These are phyloP conservation scores for Euryodendron excelsum DNA, from an alignment of 148 eudicot species.

Conservation along the genomic window DNA sequence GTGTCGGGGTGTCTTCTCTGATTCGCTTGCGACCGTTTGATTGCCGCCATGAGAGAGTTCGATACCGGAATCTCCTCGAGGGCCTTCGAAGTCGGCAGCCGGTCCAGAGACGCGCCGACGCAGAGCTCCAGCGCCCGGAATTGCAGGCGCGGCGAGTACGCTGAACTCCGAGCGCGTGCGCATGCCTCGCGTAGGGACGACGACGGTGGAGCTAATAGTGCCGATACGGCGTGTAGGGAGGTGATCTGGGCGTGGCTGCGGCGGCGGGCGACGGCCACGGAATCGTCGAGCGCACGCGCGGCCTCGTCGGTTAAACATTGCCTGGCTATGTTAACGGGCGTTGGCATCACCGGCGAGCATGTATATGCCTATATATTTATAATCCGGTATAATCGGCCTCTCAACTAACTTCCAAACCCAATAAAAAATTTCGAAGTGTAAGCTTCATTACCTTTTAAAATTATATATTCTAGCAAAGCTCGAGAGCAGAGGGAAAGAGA, in stretches of 20 bases:
- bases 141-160: slow-evolving; percentile 65
- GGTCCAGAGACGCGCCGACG: slow-evolving; percentile 69
- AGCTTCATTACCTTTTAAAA: slow-evolving; percentile 18
- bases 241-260: slow-evolving; percentile 80
- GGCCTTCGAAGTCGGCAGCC: slow-evolving; percentile 43
- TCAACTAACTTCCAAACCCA: not conserved
- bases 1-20: slow-evolving; percentile 85
- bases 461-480: too few species aligned
- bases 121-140: slow-evolving; percentile 77
- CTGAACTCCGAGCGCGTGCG: slow-evolving; percentile 46
- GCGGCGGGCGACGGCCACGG: slow-evolving; percentile 75
- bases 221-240: slow-evolving; percentile 76
- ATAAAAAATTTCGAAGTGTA: slow-evolving; percentile 11
- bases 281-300: slow-evolving; percentile 67
- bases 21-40: slow-evolving; percentile 83
- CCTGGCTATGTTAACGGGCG: slow-evolving; percentile 78
- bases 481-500: too few species aligned
- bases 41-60: slow-evolving; percentile 89
- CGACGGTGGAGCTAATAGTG: slow-evolving; percentile 58
- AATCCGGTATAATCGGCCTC: not conserved
- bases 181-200: slow-evolving; percentile 70
- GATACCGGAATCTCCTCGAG: slow-evolving; percentile 67
- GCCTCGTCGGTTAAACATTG: slow-evolving; percentile 82
- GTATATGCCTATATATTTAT: not conserved
- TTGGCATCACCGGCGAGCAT: slow-evolving; percentile 70